Evolutionary conservation across 2,329 filamentous ascomycete species (phyloP).

Genomic region (Teratosphaeria zuluensis): DNA sequence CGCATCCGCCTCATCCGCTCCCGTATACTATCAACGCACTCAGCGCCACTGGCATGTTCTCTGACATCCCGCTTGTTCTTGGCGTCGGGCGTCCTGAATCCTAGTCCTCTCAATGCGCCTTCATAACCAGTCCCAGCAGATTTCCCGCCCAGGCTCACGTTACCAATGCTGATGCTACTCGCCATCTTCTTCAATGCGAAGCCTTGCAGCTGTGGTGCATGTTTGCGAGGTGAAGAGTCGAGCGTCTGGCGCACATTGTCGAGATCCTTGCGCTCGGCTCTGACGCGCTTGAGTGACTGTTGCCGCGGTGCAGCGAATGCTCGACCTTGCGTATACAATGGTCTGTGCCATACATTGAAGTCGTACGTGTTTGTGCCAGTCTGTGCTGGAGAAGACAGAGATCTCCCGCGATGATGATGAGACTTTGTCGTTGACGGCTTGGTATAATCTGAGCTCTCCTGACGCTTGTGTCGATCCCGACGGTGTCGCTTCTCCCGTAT

Average conservation of each 20-base stretch:
- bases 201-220: constrained; percentile 11
- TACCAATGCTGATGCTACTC: constrained; percentile 17
- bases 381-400: constrained; percentile 17
- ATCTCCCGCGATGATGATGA: constrained; percentile 10
- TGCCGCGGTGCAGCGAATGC: constrained; percentile 44
- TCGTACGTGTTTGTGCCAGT: constrained; percentile 2
- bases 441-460: constrained; percentile 1
- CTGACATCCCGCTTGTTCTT: not conserved
- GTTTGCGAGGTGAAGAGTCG: constrained; percentile 37
- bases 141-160: constrained; percentile 9
- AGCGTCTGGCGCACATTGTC: constrained; percentile 32
- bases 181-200: constrained; percentile 14
- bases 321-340: constrained; percentile 39
- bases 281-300: constrained; percentile 40
- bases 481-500: constrained; percentile 2
- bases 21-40: constrained; percentile 9
- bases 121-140: not conserved
- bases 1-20: constrained; percentile 17
- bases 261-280: constrained; percentile 32
- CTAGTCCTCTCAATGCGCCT: constrained; percentile 11
- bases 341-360: constrained; percentile 20
- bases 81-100: constrained; percentile 15
- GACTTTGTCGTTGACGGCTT: not conserved
- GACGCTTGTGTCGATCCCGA: constrained; percentile 1
- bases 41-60: not conserved